These are phyloP conservation scores for Parathielavia appendiculata DNA, from an alignment of 495 filamentous ascomycete genomes.

Conservation along the genomic window DNA sequence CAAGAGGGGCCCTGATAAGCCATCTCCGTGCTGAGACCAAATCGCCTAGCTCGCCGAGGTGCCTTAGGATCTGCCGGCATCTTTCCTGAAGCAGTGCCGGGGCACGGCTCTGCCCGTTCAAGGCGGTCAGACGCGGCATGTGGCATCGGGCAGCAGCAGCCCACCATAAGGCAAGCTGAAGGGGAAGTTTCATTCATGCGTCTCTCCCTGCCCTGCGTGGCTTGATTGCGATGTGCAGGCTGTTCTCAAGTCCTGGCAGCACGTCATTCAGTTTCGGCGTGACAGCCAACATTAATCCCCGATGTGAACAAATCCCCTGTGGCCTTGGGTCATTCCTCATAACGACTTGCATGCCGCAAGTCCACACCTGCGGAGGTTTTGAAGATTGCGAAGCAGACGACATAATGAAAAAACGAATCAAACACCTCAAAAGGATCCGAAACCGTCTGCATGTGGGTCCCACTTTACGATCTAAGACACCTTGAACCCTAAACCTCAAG, in stretches of 20 bases:
- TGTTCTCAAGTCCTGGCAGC: background rate
- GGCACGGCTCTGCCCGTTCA: background rate
- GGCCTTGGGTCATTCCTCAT: no score
- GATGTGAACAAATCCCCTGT: no score
- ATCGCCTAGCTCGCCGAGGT: no score
- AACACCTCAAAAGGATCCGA: no score
- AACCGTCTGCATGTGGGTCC: no score
- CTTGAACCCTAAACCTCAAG: no score
- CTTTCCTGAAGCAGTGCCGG: background rate
- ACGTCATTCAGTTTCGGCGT: background rate
- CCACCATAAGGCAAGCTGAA: conserved; percentile 13
- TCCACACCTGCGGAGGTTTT: no score
- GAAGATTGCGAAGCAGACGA: no score
- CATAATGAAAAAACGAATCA: no score
- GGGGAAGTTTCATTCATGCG: conserved; percentile 27
- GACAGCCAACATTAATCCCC: no score
- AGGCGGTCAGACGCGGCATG: background rate
- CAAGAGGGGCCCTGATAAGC: conserved; percentile 2
- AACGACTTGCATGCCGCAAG: no score
- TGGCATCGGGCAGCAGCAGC: conserved; percentile 3
- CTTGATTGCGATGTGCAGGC: background rate
- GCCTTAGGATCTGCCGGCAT: background rate
- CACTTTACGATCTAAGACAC: no score
- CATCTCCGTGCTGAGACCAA: conserved; percentile 4
- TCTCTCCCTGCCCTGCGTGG: background rate